Conservation (phyloP, 176 grass and related monocot genomes). For the Aegilops tauschii region DNA sequence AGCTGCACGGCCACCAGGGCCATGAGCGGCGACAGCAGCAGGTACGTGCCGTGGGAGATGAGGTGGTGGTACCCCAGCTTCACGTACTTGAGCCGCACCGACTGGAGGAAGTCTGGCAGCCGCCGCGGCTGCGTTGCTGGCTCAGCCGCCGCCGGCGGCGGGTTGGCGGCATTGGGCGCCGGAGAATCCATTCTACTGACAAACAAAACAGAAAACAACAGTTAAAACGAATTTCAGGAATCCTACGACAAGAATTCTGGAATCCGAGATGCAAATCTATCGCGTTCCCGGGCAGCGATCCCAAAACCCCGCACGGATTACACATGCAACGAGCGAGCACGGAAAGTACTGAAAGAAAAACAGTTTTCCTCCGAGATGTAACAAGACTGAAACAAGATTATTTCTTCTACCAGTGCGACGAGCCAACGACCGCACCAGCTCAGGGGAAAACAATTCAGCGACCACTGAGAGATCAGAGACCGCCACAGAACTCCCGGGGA, state of each 20-base stretch:
- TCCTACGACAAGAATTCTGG: slow-evolving; percentile 15
- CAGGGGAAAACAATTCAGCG: background rate
- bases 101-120: slow-evolving; percentile 90
- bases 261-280: slow-evolving; percentile 22
- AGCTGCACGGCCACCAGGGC: slow-evolving; percentile 64
- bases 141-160: background rate
- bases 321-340: background rate
- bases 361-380: background rate
- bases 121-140: slow-evolving; percentile 19
- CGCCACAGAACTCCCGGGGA: background rate
- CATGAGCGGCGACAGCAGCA: slow-evolving; percentile 73
- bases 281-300: slow-evolving; percentile 14
- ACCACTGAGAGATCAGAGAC: background rate
- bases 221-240: slow-evolving; percentile 9
- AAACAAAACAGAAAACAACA: background rate
- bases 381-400: background rate
- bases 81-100: slow-evolving; percentile 92
- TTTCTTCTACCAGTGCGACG: too few species aligned
- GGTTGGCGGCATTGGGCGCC: slow-evolving; percentile 15
- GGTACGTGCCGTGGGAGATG: slow-evolving; percentile 94
- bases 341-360: background rate
- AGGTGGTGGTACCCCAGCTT: slow-evolving; percentile 97
- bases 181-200: slow-evolving; percentile 31
- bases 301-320: background rate
- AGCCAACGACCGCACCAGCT: background rate